Conservation (phyloP, 2,329 filamentous ascomycete species). For the Aspergillus fumigatiaffinis region DNA sequence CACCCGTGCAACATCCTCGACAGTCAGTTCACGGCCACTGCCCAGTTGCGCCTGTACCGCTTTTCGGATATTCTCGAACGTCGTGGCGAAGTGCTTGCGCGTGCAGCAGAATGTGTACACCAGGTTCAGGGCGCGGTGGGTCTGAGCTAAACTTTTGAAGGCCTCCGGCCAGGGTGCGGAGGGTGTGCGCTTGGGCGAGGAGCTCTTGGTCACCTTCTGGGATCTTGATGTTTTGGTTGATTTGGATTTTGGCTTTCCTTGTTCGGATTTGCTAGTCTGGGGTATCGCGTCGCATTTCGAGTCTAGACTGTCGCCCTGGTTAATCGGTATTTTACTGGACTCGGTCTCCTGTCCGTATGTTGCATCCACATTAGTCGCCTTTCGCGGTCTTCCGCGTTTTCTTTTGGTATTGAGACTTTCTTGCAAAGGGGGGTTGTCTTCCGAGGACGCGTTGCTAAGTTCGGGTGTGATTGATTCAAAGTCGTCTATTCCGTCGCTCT, state of each 20-base stretch:
- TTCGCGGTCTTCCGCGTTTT: conserved; percentile 3
- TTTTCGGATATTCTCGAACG: conserved; percentile 80
- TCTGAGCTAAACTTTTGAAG: conserved; percentile 69
- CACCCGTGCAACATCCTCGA: conserved; percentile 80
- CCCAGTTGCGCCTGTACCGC: conserved; percentile 82
- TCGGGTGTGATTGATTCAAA: neutral
- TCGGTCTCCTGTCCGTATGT: neutral
- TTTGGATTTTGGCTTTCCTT: conserved; percentile 2
- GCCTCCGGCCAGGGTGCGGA: conserved; percentile 67
- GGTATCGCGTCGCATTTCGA: neutral
- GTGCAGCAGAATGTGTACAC: conserved; percentile 95
- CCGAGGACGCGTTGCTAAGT: conserved; percentile 15
- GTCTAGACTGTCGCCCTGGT: neutral
- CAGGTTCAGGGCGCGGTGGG: conserved; percentile 80
- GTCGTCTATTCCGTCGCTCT: neutral
- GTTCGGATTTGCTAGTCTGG: neutral
- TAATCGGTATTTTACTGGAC: too few relatives aligned
- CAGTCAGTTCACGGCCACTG: conserved; percentile 52
- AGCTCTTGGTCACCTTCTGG: conserved; percentile 2
- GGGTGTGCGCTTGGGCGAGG: conserved; percentile 17
- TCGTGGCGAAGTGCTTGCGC: conserved; percentile 86
- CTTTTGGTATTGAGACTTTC: neutral
- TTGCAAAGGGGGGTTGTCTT: neutral
- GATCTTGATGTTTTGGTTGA: conserved; percentile 3
- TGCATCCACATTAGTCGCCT: neutral